These are phyloP conservation scores for Aspergillus pseudoviridinutans DNA, from an alignment of 2,329 filamentous ascomycete species.

Conservation along the genomic window DNA sequence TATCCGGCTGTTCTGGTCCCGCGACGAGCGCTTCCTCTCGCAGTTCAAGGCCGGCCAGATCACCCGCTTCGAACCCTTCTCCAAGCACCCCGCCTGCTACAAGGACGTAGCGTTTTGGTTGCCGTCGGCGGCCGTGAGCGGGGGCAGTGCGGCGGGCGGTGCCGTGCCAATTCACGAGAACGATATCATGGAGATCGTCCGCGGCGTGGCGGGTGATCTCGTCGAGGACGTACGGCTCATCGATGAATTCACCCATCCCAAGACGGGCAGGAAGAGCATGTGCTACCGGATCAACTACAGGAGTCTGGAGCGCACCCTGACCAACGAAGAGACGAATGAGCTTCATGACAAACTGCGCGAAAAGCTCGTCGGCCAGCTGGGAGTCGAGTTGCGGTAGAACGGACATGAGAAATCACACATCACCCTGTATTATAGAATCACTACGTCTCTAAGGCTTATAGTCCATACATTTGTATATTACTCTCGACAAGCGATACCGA, in stretches of 20 bases:
- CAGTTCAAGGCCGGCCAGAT: conserved; percentile 65
- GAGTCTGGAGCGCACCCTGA: conserved; percentile 85
- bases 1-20: conserved; percentile 94
- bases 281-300: conserved; percentile 94
- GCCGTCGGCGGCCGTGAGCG: conserved; percentile 37
- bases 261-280: conserved; percentile 75
- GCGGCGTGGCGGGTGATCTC: conserved; percentile 73
- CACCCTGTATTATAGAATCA: neutral
- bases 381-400: conserved; percentile 69
- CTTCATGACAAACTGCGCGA: conserved; percentile 66
- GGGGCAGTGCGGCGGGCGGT: conserved; percentile 37
- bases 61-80: conserved; percentile 76
- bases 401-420: neutral
- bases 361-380: conserved; percentile 65
- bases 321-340: conserved; percentile 72
- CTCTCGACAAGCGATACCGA: neutral
- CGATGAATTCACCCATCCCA: conserved; percentile 86
- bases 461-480: conserved; percentile 4
- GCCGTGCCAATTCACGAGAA: conserved; percentile 73
- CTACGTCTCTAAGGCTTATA: neutral
- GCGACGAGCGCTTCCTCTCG: conserved; percentile 74
- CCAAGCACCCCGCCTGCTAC: conserved; percentile 81
- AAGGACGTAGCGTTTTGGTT: conserved; percentile 97
- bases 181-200: conserved; percentile 93
- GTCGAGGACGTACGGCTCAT: conserved; percentile 84